A percentile compares a stretch with the other conserved stretches of the same genome.
These are phyloP conservation scores for Vitis rupestris DNA, from an alignment of 164 flowering plant genomes.

Conservation along the genomic window DNA sequence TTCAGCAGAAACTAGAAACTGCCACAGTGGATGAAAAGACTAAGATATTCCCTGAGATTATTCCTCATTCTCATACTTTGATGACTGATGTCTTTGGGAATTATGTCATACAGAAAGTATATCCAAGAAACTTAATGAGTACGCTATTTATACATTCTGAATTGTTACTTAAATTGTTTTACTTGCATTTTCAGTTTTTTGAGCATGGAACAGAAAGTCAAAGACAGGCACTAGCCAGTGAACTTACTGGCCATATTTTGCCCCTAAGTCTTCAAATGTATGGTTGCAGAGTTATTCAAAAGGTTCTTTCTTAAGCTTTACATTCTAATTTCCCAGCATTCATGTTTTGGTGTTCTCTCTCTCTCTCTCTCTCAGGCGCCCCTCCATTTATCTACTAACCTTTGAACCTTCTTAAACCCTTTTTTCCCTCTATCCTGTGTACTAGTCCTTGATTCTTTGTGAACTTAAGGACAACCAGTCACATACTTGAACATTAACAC, in stretches of 20 bases:
- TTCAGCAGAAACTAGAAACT: slow-evolving; percentile 67
- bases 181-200: slow-evolving; percentile 68
- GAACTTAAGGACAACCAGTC: too few relatives aligned
- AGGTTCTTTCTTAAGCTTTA: slow-evolving; percentile 45
- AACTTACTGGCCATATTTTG: slow-evolving; percentile 81
- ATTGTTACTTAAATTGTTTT: background rate
- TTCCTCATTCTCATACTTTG: slow-evolving; percentile 55
- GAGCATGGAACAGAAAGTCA: slow-evolving; percentile 84
- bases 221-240: slow-evolving; percentile 68
- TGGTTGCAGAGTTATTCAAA: slow-evolving; percentile 93
- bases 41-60: slow-evolving; percentile 48
- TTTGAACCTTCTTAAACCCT: too few relatives aligned
- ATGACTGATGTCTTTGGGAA: slow-evolving; percentile 80
- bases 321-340: background rate
- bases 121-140: background rate
- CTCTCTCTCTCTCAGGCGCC: too few relatives aligned
- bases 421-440: too few relatives aligned
- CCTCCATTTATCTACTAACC: too few relatives aligned
- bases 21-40: slow-evolving; percentile 48
- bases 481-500: too few relatives aligned
- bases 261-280: slow-evolving; percentile 95
- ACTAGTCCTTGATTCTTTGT: too few relatives aligned
- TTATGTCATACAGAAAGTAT: slow-evolving; percentile 92
- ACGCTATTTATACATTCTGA: background rate
- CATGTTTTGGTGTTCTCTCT: too few relatives aligned